Percentiles rank a stretch among this genome's conserved stretches.
Conservation (phyloP, 2,329 filamentous ascomycete genomes). For the Teratosphaeria gauchensis region DNA sequence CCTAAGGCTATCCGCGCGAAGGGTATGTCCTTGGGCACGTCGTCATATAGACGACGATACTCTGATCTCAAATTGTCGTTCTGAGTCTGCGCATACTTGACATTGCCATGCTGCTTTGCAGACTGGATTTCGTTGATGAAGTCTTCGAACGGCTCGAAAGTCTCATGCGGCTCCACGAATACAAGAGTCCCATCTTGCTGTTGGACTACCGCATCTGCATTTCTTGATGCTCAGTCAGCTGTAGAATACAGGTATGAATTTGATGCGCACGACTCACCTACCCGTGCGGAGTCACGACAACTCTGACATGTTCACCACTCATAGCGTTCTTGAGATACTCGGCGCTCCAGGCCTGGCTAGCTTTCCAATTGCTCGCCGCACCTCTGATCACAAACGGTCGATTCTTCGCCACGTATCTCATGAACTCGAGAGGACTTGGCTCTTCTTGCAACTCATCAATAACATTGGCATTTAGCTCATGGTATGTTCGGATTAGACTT, state of each 20-base stretch:
- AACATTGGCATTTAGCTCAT: slow-evolving; percentile 56
- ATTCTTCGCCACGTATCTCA: slow-evolving; percentile 65
- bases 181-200: slow-evolving; percentile 42
- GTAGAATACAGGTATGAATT: neutral
- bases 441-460: slow-evolving; percentile 54
- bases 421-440: slow-evolving; percentile 68
- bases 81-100: slow-evolving; percentile 70
- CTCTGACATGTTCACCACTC: slow-evolving; percentile 52
- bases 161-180: slow-evolving; percentile 66
- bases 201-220: slow-evolving; percentile 53
- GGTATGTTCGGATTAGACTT: slow-evolving; percentile 55
- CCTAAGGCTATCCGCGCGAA: slow-evolving; percentile 65
- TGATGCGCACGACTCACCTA: slow-evolving; percentile 26
- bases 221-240: slow-evolving; percentile 35
- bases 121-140: slow-evolving; percentile 53
- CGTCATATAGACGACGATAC: slow-evolving; percentile 52
- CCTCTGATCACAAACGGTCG: slow-evolving; percentile 62
- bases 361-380: slow-evolving; percentile 54
- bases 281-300: slow-evolving; percentile 68
- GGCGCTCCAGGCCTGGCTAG: slow-evolving; percentile 53
- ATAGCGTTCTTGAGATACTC: slow-evolving; percentile 49
- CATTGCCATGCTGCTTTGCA: slow-evolving; percentile 16
- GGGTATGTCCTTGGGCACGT: slow-evolving; percentile 55
- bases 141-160: slow-evolving; percentile 49
- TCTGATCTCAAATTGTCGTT: slow-evolving; percentile 74